Percentiles rank a stretch among this genome's conserved stretches.
Conservation (phyloP, 352 stramenopile species). For the Pythium brachiatum region DNA sequence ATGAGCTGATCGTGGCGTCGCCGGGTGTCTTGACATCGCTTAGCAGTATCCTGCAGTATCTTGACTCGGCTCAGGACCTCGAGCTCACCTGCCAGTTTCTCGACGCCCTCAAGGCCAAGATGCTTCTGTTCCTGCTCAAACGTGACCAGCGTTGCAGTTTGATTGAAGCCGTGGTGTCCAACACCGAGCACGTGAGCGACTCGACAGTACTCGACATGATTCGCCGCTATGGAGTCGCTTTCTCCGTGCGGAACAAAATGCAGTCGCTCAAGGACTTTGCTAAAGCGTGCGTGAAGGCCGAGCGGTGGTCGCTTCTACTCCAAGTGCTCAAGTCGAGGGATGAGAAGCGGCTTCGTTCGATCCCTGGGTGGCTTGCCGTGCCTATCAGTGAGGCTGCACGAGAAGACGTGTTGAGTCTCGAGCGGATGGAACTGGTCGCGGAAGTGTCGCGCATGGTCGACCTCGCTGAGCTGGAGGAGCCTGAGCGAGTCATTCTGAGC, state of each 20-base stretch:
- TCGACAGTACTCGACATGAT: slow-evolving; percentile 1
- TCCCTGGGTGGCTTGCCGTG: slow-evolving; percentile 1
- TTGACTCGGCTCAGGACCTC: slow-evolving; percentile 35
- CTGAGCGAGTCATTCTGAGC: neutral
- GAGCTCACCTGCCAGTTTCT: slow-evolving; percentile 36
- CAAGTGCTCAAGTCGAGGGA: slow-evolving; percentile 6
- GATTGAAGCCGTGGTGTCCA: slow-evolving; percentile 36
- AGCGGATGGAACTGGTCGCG: slow-evolving; percentile 7
- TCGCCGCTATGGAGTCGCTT: neutral
- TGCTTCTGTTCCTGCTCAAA: slow-evolving; percentile 32
- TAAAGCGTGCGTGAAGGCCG: neutral
- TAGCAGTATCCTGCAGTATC: slow-evolving; percentile 48
- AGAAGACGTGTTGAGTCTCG: neutral
- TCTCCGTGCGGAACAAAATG: neutral
- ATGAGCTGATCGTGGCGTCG: neutral
- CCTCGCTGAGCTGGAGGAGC: neutral
- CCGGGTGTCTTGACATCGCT: slow-evolving; percentile 23
- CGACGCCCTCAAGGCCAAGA: slow-evolving; percentile 31
- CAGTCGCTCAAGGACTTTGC: slow-evolving; percentile 4
- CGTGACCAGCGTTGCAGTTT: slow-evolving; percentile 15
- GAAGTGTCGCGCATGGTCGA: slow-evolving; percentile 2
- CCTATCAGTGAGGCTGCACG: neutral
- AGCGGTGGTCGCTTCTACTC: slow-evolving; percentile 18
- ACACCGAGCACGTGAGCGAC: slow-evolving; percentile 7
- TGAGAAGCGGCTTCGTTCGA: neutral